A percentile compares a stretch with the other conserved stretches of the same genome.
These are phyloP conservation scores for Aspergillus olivimuriae DNA, from an alignment of 495 filamentous ascomycete species.

Conservation along the genomic window DNA sequence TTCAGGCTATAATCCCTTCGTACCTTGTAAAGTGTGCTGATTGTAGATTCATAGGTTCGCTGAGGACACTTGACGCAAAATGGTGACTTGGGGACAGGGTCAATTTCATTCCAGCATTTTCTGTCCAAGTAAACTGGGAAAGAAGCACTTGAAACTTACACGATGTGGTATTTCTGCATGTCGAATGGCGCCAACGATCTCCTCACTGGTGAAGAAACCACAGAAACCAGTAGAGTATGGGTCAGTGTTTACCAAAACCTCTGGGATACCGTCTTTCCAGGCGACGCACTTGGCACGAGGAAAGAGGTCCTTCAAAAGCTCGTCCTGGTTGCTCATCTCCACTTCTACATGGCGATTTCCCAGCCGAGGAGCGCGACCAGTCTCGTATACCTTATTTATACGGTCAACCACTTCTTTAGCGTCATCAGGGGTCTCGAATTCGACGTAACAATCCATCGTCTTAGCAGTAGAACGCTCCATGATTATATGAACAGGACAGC, in stretches of 20 bases:
- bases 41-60: constrained; percentile 68
- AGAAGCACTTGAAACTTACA: constrained; percentile 39
- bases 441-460: constrained; percentile 70
- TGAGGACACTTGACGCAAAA: constrained; percentile 61
- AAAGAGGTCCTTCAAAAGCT: constrained; percentile 61
- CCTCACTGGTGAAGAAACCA: constrained; percentile 64
- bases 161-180: constrained; percentile 62
- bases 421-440: constrained; percentile 50
- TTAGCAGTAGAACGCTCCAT: constrained; percentile 76
- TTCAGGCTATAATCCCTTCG: background rate
- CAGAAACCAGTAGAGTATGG: constrained; percentile 60
- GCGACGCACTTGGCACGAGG: constrained; percentile 56
- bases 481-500: constrained; percentile 70
- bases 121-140: background rate
- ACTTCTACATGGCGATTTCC: constrained; percentile 62
- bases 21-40: constrained; percentile 68
- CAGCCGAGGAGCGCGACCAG: constrained; percentile 47
- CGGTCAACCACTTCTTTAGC: constrained; percentile 39
- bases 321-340: constrained; percentile 51
- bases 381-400: constrained; percentile 36
- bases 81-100: constrained; percentile 44
- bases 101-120: constrained; percentile 6
- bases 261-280: constrained; percentile 50
- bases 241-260: constrained; percentile 33
- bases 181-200: constrained; percentile 59